Evolutionary conservation across 805 yeast genomes (phyloP).

Genomic region (Komagataella phaffii): DNA sequence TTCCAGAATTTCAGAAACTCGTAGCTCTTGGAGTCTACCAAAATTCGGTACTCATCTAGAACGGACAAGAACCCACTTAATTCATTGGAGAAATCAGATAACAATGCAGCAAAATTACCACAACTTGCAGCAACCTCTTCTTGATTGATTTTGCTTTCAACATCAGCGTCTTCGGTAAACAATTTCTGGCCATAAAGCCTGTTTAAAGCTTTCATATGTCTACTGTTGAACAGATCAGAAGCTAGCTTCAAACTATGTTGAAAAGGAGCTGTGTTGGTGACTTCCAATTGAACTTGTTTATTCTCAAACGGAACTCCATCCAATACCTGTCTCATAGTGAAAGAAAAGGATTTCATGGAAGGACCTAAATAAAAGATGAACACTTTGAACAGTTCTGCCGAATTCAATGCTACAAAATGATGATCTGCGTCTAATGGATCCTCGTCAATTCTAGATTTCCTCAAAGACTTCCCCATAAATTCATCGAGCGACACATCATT

Average conservation of each 20-base stretch:
- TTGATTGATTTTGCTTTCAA: constrained; percentile 38
- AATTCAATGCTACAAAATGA: constrained; percentile 13
- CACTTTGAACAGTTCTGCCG: constrained; percentile 42
- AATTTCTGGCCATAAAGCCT: constrained; percentile 43
- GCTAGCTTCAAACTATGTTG: constrained; percentile 35
- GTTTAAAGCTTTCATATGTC: constrained; percentile 43
- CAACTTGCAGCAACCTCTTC: constrained; percentile 80
- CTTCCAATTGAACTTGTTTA: not conserved
- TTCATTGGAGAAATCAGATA: constrained; percentile 51
- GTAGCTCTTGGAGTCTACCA: constrained; percentile 22
- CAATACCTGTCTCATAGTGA: constrained; percentile 49
- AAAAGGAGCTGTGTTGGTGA: constrained; percentile 18
- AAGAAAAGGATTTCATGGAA: constrained; percentile 50
- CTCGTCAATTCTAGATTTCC: not conserved
- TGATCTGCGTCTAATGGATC: constrained; percentile 3
- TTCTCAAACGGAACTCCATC: constrained; percentile 43
- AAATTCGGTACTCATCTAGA: constrained; percentile 22
- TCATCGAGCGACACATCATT: constrained; percentile 3
- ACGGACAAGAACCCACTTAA: constrained; percentile 31
- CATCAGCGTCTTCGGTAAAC: constrained; percentile 25
- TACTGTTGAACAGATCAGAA: constrained; percentile 36
- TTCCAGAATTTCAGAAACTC: constrained; percentile 44
- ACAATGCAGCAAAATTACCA: constrained; percentile 60
- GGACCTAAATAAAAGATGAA: constrained; percentile 64
- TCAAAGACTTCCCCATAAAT: constrained; percentile 4